Base-by-base conservation (phyloP, 164 flowering plant species). In the Piper longum region DNA sequence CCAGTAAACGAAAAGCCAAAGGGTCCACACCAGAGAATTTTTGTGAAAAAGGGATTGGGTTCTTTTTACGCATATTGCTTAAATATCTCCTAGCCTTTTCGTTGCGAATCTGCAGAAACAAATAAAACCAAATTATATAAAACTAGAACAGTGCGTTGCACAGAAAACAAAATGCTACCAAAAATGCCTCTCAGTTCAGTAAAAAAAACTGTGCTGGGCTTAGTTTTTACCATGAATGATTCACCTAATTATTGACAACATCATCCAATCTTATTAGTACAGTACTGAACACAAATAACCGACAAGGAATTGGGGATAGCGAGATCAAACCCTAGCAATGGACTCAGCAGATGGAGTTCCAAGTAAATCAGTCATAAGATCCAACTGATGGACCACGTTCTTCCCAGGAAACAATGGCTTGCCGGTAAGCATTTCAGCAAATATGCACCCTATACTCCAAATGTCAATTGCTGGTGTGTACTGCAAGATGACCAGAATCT, bases 371-470 rank as follows among this genome's bases (percentile, higher is more conserved):
- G 91, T 88, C 66, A 88, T 82, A 67, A 88, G 78, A 66, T 88
- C 91, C 76, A 88, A 70, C 64, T 88, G 86, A 62, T 88, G 85
- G 72, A 82, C 91, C 72, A 88, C 96, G 75, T 86, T 86, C 64
- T 79, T 83, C 64, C 91, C 91, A 74, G 96, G 85, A 74, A 88
- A 88, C 73, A 88, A 71, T 39, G 96, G 96, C 63, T 81, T 83
- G 54, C 89, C 88, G 3, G 77, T 77, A 11, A 88, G 73, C 87
- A 88, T 75, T 76, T 88, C 91, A 6, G 91, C 91, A 82, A 88
- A 88, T 73, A 88, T 88, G 62, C 96, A 88, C 65, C 96, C 96
- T 74, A 88, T 81, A 79, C 96, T 86, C 96, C 96, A 88, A 16
- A 86, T 84, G 71, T 86, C 96, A 74, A 88, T 77, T 64, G 88